Base-by-base conservation (phyloP, 2,329 filamentous ascomycete species). In the Domatiomyces catenatus region DNA sequence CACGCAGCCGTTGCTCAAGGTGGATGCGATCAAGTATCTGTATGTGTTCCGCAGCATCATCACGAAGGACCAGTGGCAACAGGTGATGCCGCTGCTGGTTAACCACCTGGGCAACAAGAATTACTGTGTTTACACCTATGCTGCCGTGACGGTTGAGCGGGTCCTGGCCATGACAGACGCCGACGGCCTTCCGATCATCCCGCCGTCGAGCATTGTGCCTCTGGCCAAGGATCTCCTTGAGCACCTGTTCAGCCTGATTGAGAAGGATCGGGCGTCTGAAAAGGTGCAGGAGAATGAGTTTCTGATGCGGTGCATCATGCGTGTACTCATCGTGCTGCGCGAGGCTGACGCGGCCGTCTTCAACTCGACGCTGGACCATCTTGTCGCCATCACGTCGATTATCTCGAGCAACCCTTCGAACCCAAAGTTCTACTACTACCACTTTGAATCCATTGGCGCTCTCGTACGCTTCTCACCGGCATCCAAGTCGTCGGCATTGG, bases 201-300 rank as follows among this genome's bases (percentile, higher is more conserved):
- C 84, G 26, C 80, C 85, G 44, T 75, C 77, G 8, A 84, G 87
- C 57, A 86, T 98, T 50, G 78, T 83, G 52, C 83, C 84, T 0
- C 79, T 92, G 54, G 80, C 90, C 20, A 89, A 88, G 65, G 87
- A 94, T 59, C 77, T 98, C 1, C 72, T 96, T 18, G 77, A 86
- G 49, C 90, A 96, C 62, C 74, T 98, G 10, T 96, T 98, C 74
- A 82, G 83, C 56, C 75, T 98, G 48, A 87, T 98, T 57, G 85
- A 93, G 63, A 86, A 84, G 63, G 84, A 94, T 60, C 74, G 76
- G 3, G 83, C 84, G 8, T 84, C 93, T 1, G 80, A 90, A 57
- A 98, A 96, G 73, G 81, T 98, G 54, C 92, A 98, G 64, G 92
- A 98, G 68, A 98, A 98, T 63, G 92, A 98, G 64, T 98, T 96